Evolutionary conservation across 768 basidiomycete genomes (phyloP).

Genomic region (Lactarius akahatsu): DNA sequence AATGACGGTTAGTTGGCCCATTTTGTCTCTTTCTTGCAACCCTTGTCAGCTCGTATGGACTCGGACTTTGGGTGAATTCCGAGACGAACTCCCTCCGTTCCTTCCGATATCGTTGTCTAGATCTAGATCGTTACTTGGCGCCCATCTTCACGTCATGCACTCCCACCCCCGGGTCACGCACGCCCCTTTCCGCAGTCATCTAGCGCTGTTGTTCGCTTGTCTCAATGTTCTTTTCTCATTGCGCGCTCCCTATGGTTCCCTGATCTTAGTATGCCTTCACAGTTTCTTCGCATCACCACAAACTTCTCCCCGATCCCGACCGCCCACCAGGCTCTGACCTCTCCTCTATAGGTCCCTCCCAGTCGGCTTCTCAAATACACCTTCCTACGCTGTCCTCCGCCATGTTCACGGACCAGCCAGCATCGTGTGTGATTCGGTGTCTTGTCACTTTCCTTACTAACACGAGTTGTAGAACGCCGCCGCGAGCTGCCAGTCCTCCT

Average conservation of each 20-base stretch:
- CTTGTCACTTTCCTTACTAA: slow-evolving; percentile 15
- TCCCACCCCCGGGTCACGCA: slow-evolving; percentile 1
- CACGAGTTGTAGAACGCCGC: slow-evolving; percentile 6
- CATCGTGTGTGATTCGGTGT: slow-evolving; percentile 15
- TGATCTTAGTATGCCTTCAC: slow-evolving; percentile 25
- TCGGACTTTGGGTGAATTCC: background rate
- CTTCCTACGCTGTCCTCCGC: slow-evolving; percentile 19
- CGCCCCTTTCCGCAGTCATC: slow-evolving; percentile 3
- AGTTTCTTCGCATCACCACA: slow-evolving; percentile 17
- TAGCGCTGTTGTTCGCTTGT: background rate
- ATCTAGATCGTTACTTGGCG: slow-evolving; percentile 12
- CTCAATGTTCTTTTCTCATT: slow-evolving; percentile 1
- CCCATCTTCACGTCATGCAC: slow-evolving; percentile 4
- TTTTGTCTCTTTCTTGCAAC: background rate
- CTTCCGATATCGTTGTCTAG: background rate
- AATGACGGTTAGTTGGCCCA: slow-evolving; percentile 34
- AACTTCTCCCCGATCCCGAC: slow-evolving; percentile 19
- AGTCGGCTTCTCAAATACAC: slow-evolving; percentile 66
- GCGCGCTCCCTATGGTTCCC: background rate
- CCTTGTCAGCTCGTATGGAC: slow-evolving; percentile 13
- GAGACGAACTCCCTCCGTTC: background rate
- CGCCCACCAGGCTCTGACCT: slow-evolving; percentile 45
- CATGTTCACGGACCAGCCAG: slow-evolving; percentile 19
- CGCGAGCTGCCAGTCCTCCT: slow-evolving; percentile 16
- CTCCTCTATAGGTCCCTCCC: slow-evolving; percentile 73